Evolutionary conservation across 148 eudicot species (phyloP).

Genomic region (Camellia sinensis): DNA sequence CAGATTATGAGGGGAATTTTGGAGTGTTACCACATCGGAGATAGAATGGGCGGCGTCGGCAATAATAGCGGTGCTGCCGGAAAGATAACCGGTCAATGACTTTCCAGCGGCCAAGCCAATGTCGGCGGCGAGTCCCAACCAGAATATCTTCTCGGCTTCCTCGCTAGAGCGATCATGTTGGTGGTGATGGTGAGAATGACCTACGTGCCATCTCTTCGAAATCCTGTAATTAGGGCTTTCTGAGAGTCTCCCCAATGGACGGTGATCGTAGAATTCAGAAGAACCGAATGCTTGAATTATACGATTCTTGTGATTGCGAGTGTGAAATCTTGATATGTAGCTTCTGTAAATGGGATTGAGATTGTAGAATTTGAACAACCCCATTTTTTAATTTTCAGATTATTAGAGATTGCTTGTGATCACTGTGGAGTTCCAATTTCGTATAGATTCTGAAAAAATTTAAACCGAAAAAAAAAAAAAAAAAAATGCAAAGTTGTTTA

Average conservation of each 20-base stretch:
- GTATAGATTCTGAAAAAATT: background rate
- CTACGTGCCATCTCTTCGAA: conserved; percentile 69
- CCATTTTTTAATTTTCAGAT: background rate
- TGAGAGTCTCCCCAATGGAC: conserved; percentile 9
- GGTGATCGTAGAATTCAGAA: conserved; percentile 27
- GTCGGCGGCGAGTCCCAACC: conserved; percentile 86
- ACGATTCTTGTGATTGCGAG: conserved; percentile 20
- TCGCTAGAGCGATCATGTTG: conserved; percentile 26
- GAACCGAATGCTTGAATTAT: conserved; percentile 25
- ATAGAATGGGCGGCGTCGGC: conserved; percentile 99
- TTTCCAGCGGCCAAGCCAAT: conserved; percentile 77
- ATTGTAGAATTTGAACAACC: conserved; percentile 27
- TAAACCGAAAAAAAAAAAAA: too few relatives aligned
- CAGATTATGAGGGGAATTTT: background rate
- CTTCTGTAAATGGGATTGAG: conserved; percentile 30
- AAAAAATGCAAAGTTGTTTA: too few relatives aligned
- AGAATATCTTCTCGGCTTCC: conserved; percentile 67
- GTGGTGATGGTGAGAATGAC: conserved; percentile 51
- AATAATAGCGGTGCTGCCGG: conserved; percentile 93
- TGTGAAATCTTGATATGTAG: conserved; percentile 24
- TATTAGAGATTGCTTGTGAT: background rate
- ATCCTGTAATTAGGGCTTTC: conserved; percentile 36
- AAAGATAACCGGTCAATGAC: conserved; percentile 72
- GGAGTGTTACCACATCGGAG: conserved; percentile 77
- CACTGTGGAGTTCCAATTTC: background rate